Conservation (phyloP, 1,284 basidiomycete species). For the Rhodotorula sp. region DNA sequence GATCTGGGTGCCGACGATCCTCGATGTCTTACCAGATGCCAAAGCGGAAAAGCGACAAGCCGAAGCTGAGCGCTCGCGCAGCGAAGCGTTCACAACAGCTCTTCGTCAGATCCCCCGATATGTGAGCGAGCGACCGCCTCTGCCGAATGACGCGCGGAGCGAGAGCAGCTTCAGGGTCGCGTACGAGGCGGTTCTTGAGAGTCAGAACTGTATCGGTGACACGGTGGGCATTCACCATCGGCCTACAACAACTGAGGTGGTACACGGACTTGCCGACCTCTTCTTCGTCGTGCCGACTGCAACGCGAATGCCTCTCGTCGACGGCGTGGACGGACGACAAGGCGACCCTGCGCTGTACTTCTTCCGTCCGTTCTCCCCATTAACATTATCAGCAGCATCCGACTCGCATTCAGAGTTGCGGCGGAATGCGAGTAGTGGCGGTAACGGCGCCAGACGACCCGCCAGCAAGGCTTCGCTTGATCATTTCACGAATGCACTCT, state of each 20-base stretch:
- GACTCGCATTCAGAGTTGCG: too few relatives aligned
- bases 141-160: not conserved
- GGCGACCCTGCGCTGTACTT: constrained; percentile 3
- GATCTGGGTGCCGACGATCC: constrained; percentile 8
- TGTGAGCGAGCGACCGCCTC: not conserved
- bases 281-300: constrained; percentile 1
- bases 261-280: not conserved
- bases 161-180: constrained; percentile 1
- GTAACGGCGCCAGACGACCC: not conserved
- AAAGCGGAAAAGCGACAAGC: not conserved
- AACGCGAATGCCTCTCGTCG: too few relatives aligned
- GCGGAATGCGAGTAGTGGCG: too few relatives aligned
- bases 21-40: not conserved
- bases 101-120: not conserved
- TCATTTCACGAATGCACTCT: not conserved
- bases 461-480: too few relatives aligned
- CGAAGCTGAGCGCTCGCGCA: not conserved
- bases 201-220: constrained; percentile 18
- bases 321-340: not conserved
- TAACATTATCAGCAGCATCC: too few relatives aligned
- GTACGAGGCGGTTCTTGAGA: constrained; percentile 15
- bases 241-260: fast-evolving
- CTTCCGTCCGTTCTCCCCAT: constrained; percentile 9
- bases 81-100: not conserved
- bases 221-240: constrained; percentile 3